These are phyloP conservation scores for Trichosporon inkin DNA, from an alignment of 1,284 basidiomycete species.

Conservation along the genomic window DNA sequence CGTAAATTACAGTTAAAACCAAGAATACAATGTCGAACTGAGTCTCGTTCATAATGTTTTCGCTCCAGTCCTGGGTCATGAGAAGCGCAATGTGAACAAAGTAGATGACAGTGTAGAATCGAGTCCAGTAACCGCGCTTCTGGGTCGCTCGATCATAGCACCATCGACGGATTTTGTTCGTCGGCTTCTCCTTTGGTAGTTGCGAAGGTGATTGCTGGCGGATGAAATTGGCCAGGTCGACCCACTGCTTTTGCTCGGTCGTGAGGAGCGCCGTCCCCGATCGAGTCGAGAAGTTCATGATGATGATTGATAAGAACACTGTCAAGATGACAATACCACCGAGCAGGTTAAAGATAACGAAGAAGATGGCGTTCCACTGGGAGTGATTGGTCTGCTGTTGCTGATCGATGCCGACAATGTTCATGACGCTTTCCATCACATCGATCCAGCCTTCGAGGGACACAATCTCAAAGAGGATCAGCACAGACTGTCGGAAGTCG, in stretches of 20 bases:
- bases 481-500: constrained; percentile 73
- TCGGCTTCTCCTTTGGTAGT: constrained; percentile 43
- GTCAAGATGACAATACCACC: constrained; percentile 87
- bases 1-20: constrained; percentile 67
- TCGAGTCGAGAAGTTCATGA: constrained; percentile 83
- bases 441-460: constrained; percentile 95
- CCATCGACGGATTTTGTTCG: constrained; percentile 63
- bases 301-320: constrained; percentile 87
- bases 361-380: constrained; percentile 83
- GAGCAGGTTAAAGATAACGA: constrained; percentile 87
- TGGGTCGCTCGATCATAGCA: constrained; percentile 85
- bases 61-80: constrained; percentile 77
- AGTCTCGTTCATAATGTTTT: constrained; percentile 58
- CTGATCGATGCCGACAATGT: constrained; percentile 64
- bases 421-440: constrained; percentile 78
- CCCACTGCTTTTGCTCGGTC: constrained; percentile 89
- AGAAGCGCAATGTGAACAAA: constrained; percentile 78
- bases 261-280: constrained; percentile 81
- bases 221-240: constrained; percentile 85
- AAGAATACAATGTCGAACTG: constrained; percentile 76
- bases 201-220: constrained; percentile 78
- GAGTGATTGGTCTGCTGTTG: constrained; percentile 70
- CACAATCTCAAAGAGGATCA: constrained; percentile 96
- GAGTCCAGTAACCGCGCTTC: constrained; percentile 93
- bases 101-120: constrained; percentile 76